These are phyloP conservation scores for Ogataea nakhonphanomensis DNA, from an alignment of 805 yeast genomes.

Conservation along the genomic window DNA sequence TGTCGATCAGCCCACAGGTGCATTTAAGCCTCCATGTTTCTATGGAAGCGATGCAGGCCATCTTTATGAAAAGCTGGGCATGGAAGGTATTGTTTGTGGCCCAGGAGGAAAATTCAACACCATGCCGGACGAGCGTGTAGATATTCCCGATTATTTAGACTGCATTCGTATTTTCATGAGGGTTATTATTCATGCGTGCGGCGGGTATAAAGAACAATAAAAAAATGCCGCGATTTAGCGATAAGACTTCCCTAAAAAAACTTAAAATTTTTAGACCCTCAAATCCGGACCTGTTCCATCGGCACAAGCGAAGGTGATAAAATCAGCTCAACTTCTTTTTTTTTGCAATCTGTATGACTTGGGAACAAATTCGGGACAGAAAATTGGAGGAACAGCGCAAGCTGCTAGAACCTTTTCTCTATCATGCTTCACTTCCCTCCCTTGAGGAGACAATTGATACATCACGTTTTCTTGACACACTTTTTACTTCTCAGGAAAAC, in stretches of 20 bases:
- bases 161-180: conserved; percentile 24
- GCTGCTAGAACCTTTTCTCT: conserved; percentile 1
- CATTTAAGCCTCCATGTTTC: conserved; percentile 26
- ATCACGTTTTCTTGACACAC: conserved; percentile 21
- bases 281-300: conserved; percentile 3
- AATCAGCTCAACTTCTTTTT: neutral
- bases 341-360: conserved; percentile 1
- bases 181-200: conserved; percentile 22
- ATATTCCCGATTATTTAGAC: conserved; percentile 23
- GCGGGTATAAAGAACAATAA: conserved; percentile 19
- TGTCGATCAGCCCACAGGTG: conserved; percentile 25
- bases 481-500: conserved; percentile 34
- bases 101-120: conserved; percentile 28
- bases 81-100: conserved; percentile 28
- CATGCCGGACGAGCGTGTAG: conserved; percentile 27
- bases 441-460: conserved; percentile 8
- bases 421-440: conserved; percentile 1
- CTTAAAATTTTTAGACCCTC: neutral
- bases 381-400: conserved; percentile 1
- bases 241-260: neutral
- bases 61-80: conserved; percentile 22
- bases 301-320: neutral
- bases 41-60: conserved; percentile 29
- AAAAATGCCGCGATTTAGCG: neutral
- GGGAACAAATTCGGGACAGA: conserved; percentile 7